Percentiles rank a stretch among this genome's conserved stretches.
phyloP scores from a whole-genome alignment of 768 basidiomycete genomes.

The Mycena haematopus region DNA sequence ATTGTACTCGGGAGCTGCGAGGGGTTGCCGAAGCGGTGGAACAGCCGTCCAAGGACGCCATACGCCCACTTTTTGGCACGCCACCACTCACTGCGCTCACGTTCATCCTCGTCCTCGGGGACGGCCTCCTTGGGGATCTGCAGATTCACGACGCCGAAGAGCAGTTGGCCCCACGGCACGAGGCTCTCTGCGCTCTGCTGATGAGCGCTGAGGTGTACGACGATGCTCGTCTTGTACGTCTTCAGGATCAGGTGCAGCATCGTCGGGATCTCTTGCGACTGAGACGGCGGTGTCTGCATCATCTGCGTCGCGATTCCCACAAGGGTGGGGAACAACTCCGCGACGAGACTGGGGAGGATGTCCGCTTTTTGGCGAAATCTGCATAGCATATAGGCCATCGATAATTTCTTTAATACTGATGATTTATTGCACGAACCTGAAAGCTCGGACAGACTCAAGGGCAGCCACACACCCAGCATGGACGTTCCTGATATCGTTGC shows the following conservation, averaged over 20 bases:
- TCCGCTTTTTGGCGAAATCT: conserved; percentile 77
- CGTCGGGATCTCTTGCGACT: conserved; percentile 77
- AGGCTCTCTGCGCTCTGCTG: conserved; percentile 79
- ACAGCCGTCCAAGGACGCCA: conserved; percentile 76
- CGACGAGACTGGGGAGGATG: conserved; percentile 62
- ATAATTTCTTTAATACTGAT: not conserved
- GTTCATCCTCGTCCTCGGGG: conserved; percentile 74
- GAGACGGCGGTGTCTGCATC: conserved; percentile 64
- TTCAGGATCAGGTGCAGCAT: conserved; percentile 90
- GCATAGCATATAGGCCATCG: conserved; percentile 1
- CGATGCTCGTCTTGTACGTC: conserved; percentile 82
- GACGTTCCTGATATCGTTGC: conserved; percentile 72
- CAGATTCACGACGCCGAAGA: conserved; percentile 82
- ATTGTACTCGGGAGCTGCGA: conserved; percentile 81
- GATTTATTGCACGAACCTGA: conserved; percentile 53
- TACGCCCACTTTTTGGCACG: conserved; percentile 94
- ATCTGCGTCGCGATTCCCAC: conserved; percentile 77
- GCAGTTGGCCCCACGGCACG: conserved; percentile 86
- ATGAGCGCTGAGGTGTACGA: conserved; percentile 72
- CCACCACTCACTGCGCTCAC: conserved; percentile 88
- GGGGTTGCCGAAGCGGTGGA: conserved; percentile 88
- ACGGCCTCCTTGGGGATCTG: conserved; percentile 68
- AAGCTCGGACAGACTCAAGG: conserved; percentile 80
- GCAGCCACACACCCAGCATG: conserved; percentile 82
- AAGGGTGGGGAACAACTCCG: conserved; percentile 74